Conservation (phyloP, 805 yeast genomes). For the Candida succiphila region DNA sequence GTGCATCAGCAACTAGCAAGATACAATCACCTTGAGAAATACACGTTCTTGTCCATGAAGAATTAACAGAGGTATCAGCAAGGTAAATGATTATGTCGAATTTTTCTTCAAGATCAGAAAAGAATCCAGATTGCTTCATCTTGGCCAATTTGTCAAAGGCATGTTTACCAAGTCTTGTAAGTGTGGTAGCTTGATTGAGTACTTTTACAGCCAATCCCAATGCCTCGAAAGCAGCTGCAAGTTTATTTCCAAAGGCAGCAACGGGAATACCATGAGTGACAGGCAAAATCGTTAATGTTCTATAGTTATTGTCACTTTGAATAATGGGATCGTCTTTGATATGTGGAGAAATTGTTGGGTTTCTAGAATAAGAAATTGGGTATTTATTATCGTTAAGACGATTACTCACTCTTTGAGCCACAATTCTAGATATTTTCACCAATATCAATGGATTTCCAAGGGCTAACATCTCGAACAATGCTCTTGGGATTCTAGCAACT, state of each 20-base stretch:
- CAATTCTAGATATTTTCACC: slow-evolving; percentile 80
- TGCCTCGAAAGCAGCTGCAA: slow-evolving; percentile 60
- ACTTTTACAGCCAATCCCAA: slow-evolving; percentile 69
- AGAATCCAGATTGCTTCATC: slow-evolving; percentile 78
- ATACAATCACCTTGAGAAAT: slow-evolving; percentile 93
- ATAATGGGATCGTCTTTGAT: slow-evolving; percentile 20
- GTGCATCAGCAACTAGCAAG: slow-evolving; percentile 79
- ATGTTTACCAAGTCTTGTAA: slow-evolving; percentile 76
- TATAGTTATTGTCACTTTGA: slow-evolving; percentile 40
- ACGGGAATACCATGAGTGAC: slow-evolving; percentile 78
- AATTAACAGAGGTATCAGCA: slow-evolving; percentile 74
- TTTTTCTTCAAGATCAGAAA: slow-evolving; percentile 83
- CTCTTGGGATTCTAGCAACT: slow-evolving; percentile 84
- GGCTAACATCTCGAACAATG: slow-evolving; percentile 77
- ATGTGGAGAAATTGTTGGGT: slow-evolving; percentile 20
- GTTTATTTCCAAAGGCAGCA: slow-evolving; percentile 66
- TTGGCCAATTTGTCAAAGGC: slow-evolving; percentile 87
- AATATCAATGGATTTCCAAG: slow-evolving; percentile 81
- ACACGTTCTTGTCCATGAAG: slow-evolving; percentile 89
- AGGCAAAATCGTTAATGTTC: slow-evolving; percentile 82
- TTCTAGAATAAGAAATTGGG: slow-evolving; percentile 2
- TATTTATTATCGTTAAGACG: slow-evolving; percentile 8
- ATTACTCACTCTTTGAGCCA: slow-evolving; percentile 48
- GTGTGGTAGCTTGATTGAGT: slow-evolving; percentile 73
- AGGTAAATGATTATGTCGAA: slow-evolving; percentile 84